Conservation (phyloP, 176 grass and related monocot species). For the Saccharum officinarum region DNA sequence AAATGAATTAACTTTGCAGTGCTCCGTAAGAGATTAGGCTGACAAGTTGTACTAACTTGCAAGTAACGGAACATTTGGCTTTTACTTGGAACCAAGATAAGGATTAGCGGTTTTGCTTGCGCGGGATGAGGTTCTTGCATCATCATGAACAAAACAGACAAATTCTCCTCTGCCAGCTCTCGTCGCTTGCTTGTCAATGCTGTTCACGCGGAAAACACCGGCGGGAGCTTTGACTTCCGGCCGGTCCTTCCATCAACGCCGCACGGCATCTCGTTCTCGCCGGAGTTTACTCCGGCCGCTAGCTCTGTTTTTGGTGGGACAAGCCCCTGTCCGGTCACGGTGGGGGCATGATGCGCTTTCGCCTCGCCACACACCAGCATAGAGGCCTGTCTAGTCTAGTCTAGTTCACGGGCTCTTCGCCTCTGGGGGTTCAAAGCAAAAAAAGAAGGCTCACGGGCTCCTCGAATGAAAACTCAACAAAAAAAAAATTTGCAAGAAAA, state of each 20-base stretch:
- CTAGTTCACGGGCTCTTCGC: slow-evolving; percentile 14
- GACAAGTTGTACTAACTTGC: not conserved
- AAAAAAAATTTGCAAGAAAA: not conserved
- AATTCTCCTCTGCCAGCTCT: not conserved
- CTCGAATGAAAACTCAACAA: not conserved
- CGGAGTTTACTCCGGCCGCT: not conserved
- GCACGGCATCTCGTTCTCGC: slow-evolving; percentile 21
- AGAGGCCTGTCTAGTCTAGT: not conserved
- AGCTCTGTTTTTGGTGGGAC: too few species aligned
- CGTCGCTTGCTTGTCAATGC: not conserved
- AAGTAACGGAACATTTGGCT: not conserved
- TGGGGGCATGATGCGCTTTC: not conserved
- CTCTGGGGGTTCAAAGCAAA: not conserved
- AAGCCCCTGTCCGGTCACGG: not conserved
- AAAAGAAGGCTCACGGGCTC: not conserved
- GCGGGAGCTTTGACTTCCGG: not conserved
- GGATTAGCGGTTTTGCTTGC: not conserved
- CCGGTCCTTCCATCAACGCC: not conserved
- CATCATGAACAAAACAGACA: not conserved
- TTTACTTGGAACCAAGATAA: slow-evolving; percentile 4
- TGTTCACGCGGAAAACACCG: not conserved
- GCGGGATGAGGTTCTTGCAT: not conserved
- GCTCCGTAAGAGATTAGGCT: not conserved
- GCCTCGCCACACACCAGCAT: not conserved
- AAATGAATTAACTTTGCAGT: not conserved